Evolutionary conservation across 441 rosid species (phyloP).

Genomic region (Populus hybrid): DNA sequence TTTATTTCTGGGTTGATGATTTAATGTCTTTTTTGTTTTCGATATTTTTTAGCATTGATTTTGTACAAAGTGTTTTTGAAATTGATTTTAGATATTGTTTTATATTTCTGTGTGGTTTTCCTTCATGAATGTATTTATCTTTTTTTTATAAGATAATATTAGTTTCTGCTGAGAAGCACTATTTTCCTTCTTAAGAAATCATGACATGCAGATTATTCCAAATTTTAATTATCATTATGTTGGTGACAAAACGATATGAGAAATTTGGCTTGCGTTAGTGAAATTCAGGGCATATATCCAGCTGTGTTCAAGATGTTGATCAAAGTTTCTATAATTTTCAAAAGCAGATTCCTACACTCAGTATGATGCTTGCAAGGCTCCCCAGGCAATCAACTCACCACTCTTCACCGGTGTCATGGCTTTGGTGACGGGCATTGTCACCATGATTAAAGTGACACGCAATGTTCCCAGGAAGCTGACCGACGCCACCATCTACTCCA

Average conservation of each 20-base stretch:
- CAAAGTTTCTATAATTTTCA: constrained; percentile 21
- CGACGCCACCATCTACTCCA: constrained; percentile 51
- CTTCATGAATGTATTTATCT: no score
- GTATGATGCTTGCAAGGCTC: constrained; percentile 28
- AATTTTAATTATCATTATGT: not conserved
- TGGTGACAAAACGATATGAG: not conserved
- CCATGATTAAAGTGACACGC: constrained; percentile 69
- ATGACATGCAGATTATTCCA: not conserved
- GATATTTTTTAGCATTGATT: no score
- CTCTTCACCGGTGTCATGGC: constrained; percentile 74
- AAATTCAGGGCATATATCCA: not conserved
- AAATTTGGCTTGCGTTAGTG: not conserved
- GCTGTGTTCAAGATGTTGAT: not conserved
- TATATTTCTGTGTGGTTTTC: no score
- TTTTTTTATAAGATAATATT: not conserved
- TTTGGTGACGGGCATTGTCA: constrained; percentile 68
- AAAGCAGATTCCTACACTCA: constrained; percentile 35
- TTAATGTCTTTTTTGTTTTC: no score
- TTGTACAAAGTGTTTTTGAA: no score
- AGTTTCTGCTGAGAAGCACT: not conserved
- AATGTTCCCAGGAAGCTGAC: constrained; percentile 68
- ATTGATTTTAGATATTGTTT: no score
- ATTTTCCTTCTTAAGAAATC: not conserved
- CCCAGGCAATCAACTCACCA: constrained; percentile 48
- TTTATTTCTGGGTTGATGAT: no score